Evolutionary conservation across 1,139 yeast genomes (phyloP), one percentile per base, ranked within the genome.

Genomic region (Zygoascus hellenicus): DNA sequence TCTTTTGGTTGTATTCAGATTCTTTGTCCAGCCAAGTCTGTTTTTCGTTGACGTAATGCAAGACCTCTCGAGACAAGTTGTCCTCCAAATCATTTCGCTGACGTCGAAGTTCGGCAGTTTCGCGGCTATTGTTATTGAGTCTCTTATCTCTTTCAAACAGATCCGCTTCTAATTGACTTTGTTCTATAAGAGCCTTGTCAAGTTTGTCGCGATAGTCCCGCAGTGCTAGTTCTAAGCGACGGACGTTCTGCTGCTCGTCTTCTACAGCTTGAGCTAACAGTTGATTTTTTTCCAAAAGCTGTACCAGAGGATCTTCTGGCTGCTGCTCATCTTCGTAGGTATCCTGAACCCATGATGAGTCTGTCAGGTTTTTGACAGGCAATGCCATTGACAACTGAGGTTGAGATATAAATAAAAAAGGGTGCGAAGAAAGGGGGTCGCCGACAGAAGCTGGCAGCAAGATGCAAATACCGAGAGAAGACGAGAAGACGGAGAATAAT

Each of bases 1-100:
- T 33, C 7, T 19, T 32, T 9, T 46, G 42, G 5, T 28, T 59
- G 41, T 56, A 56, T 9, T 52, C 54, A 11, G 57, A 55, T 34
- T 63, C 64, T 46, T 58, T 60, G 45, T 63, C 65, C 17, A 64
- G 53, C 64, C 66, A 65, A 37, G 50, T 55, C 36, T 60, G 58
- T 48, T 66, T 67, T 45, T 61, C 62, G 45, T 66, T 64, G 38
- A 65, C 58, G 45, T 60, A 56, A 37, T 57, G 62, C 54, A 60
- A 58, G 26, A 63, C 58, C 44, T 56, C 61, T 48, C 55, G 54
- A 5, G 58, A 54, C 11, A 58, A 39, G 29, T 57, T 61, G 16
- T 51, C 43, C 42, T 60, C 61, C 28, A 56, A 51, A 36, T 51
- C 56, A 22, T 55, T 62, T 43, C 54, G 58, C 41, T 54, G 47